Percentiles rank a stretch among this genome's conserved stretches.
These are phyloP conservation scores for Cladosporium sp. DNA, from an alignment of 2,329 filamentous ascomycete genomes.

Conservation along the genomic window DNA sequence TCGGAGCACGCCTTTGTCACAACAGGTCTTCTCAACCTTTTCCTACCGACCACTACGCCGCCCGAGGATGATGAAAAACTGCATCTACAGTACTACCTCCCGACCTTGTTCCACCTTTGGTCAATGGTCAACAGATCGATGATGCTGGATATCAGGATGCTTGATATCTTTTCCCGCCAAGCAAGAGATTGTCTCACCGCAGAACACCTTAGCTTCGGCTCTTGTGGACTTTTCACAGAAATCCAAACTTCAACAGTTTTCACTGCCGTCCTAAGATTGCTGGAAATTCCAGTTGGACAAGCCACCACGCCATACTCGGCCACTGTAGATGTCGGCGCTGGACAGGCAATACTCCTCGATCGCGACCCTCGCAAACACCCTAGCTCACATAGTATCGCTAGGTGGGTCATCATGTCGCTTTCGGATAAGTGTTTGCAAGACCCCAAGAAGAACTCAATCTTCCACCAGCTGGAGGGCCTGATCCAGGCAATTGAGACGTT, in stretches of 20 bases:
- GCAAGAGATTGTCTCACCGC: slow-evolving; percentile 77
- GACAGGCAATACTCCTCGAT: slow-evolving; percentile 80
- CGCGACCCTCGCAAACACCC: slow-evolving; percentile 93
- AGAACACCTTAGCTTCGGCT: slow-evolving; percentile 70
- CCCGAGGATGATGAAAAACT: slow-evolving; percentile 68
- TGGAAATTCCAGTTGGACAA: slow-evolving; percentile 95
- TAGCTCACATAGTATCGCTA: slow-evolving; percentile 82
- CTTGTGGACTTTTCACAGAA: slow-evolving; percentile 85
- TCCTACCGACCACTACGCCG: slow-evolving; percentile 79
- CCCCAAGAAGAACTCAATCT: slow-evolving; percentile 63
- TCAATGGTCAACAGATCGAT: slow-evolving; percentile 87
- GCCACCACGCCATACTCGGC: slow-evolving; percentile 85
- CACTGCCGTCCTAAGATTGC: slow-evolving; percentile 79
- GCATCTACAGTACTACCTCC: slow-evolving; percentile 83
- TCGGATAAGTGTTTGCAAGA: slow-evolving; percentile 76
- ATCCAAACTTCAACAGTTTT: slow-evolving; percentile 92
- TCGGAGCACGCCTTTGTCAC: slow-evolving; percentile 90
- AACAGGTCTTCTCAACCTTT: slow-evolving; percentile 77
- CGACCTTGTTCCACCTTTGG: slow-evolving; percentile 96
- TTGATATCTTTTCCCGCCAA: slow-evolving; percentile 85
- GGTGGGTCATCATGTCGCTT: slow-evolving; percentile 89
- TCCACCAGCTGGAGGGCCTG: slow-evolving; percentile 82
- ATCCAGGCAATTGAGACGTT: slow-evolving; percentile 97
- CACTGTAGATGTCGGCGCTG: slow-evolving; percentile 75
- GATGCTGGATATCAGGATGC: slow-evolving; percentile 76